Base-by-base conservation (phyloP, 805 yeast genomes). In the Suhomyces canberraensis region DNA sequence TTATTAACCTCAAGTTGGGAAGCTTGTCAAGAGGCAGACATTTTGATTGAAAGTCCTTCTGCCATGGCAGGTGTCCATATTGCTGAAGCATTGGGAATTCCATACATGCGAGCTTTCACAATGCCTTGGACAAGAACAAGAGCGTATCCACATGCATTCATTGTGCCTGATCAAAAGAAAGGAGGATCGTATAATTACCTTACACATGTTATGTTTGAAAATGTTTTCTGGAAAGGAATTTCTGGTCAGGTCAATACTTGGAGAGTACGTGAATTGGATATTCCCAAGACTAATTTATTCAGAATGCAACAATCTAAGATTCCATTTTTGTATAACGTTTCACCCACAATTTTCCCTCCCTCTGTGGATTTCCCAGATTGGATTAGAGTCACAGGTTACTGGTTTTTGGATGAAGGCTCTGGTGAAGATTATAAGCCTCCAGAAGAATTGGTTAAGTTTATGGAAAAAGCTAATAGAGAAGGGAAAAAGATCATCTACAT, bases 111-210 rank as follows among this genome's bases (percentile, higher is more conserved):
- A 50, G 97, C 97, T 0, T 91, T 91, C 56, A 91, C 98, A 0
- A 91, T 91, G 98, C 98, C 98, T 0, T 91, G 98, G 98, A 87
- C 97, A 0, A 66, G 95, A 42, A 90, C 98, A 1, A 72, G 95
- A 47, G 95, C 96, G 0, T 91, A 91, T 55, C 97, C 97, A 1
- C 97, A 91, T 67, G 97, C 98, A 0, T 89, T 91, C 46, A 79
- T 90, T 55, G 95, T 87, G 6, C 96, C 98, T 0, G 96, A 89
- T 42, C 95, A 86, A 60, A 87, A 84, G 54, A 75, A 84, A 56
- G 96, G 96, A 8, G 96, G 97, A 3, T 83, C 90, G 8, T 91
- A 91, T 61, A 91, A 91, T 55, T 86, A 87, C 53, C 69, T 91
- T 64, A 89, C 97, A 0, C 95, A 91, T 61, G 91, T 89, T 6